Conservation (phyloP, 306 rosid genomes). For the Quercus mongolica region DNA sequence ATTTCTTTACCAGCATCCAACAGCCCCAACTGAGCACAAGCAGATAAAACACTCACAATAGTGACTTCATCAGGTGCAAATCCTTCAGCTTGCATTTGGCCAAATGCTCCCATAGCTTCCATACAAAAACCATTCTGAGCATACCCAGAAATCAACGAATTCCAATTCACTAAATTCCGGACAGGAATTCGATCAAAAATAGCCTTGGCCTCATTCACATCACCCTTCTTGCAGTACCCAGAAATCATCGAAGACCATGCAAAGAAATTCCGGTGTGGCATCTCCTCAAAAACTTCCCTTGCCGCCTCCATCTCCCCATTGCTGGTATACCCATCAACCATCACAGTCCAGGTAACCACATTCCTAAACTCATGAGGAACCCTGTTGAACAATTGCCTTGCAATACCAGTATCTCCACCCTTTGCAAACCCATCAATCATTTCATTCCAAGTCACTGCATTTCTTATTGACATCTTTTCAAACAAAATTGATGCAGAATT, state of each 20-base stretch:
- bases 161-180: constrained; percentile 69
- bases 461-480: constrained; percentile 42
- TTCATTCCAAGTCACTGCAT: constrained; percentile 59
- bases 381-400: constrained; percentile 50
- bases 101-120: constrained; percentile 53
- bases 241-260: constrained; percentile 73
- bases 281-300: constrained; percentile 52
- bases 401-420: constrained; percentile 40
- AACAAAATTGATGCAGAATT: constrained; percentile 41
- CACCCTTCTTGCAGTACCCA: constrained; percentile 66
- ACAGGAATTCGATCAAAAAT: constrained; percentile 36
- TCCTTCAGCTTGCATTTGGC: constrained; percentile 46
- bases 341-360: constrained; percentile 69
- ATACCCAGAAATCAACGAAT: constrained; percentile 71
- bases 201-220: constrained; percentile 40
- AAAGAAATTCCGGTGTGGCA: constrained; percentile 56
- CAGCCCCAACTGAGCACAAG: constrained; percentile 63
- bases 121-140: constrained; percentile 55
- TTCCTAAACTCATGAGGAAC: constrained; percentile 49
- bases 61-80: constrained; percentile 54
- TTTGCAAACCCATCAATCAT: constrained; percentile 68
- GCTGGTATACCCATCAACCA: constrained; percentile 67
- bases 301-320: constrained; percentile 68
- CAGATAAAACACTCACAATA: constrained; percentile 57
- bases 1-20: constrained; percentile 50